Conservation (phyloP, 768 basidiomycete species). For the Mycena venus region DNA sequence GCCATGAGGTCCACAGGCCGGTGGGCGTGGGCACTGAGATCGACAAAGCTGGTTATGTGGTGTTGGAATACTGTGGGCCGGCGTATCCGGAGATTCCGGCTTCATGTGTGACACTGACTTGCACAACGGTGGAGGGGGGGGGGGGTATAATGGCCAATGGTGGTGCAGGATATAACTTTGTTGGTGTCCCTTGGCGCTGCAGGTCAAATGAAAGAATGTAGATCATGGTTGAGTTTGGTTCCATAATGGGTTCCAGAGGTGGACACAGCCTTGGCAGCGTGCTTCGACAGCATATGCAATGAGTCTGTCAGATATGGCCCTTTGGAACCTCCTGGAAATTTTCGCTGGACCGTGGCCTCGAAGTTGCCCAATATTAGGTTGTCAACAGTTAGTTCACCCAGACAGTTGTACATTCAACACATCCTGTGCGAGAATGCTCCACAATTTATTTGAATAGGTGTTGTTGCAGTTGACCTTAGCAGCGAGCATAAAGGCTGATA, state of each 20-base stretch:
- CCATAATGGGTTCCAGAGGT: constrained; percentile 56
- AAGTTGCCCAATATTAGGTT: constrained; percentile 71
- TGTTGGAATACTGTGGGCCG: constrained; percentile 65
- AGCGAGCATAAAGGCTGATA: constrained; percentile 94
- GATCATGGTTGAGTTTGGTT: constrained; percentile 58
- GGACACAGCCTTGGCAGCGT: constrained; percentile 62
- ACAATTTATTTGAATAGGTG: constrained; percentile 93
- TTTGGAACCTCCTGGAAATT: constrained; percentile 60
- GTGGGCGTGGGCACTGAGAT: constrained; percentile 72
- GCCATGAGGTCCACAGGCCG: constrained; percentile 63
- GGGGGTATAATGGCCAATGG: constrained; percentile 49
- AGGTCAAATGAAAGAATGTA: constrained; percentile 62
- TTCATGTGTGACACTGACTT: constrained; percentile 45
- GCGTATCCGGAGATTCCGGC: constrained; percentile 72
- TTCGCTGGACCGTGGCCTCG: constrained; percentile 69
- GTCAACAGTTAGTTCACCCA: constrained; percentile 88
- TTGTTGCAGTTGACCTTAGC: constrained; percentile 95
- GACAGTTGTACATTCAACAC: constrained; percentile 95
- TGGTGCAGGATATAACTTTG: constrained; percentile 42
- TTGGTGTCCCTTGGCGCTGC: constrained; percentile 49
- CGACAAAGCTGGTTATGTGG: constrained; percentile 72
- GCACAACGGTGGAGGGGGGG: constrained; percentile 39
- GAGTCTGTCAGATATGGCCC: constrained; percentile 76
- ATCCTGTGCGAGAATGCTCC: constrained; percentile 90
- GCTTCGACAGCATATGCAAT: constrained; percentile 72